phyloP scores from a whole-genome alignment of 305 asterid genomes.

The Solanum hybrid region DNA sequence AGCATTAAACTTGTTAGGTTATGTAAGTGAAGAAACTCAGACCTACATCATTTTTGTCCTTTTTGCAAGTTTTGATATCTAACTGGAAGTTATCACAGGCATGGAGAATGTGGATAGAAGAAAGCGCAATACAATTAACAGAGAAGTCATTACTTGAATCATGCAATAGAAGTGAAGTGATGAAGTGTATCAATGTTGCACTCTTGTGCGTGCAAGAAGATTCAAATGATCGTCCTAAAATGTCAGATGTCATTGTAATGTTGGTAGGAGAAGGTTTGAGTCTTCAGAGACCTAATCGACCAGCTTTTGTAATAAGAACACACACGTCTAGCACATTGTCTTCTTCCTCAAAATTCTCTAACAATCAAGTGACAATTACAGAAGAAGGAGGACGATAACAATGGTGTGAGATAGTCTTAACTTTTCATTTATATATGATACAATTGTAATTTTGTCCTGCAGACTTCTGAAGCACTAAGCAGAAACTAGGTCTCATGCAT shows the following conservation, averaged over 20 bases:
- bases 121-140: background rate
- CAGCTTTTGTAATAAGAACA: background rate
- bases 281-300: background rate
- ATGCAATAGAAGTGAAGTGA: background rate
- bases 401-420: background rate
- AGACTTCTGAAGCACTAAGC: background rate
- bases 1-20: too few relatives aligned
- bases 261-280: background rate
- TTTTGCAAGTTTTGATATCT: too few relatives aligned
- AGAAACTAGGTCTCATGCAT: background rate
- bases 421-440: background rate
- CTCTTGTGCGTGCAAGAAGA: conserved; percentile 19
- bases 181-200: conserved; percentile 12
- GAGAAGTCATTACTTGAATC: background rate
- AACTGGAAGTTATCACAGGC: background rate
- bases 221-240: background rate
- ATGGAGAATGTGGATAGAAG: background rate
- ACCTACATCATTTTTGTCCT: too few relatives aligned
- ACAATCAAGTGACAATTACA: background rate
- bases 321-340: background rate
- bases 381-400: background rate
- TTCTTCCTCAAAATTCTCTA: background rate
- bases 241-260: background rate
- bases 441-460: background rate
- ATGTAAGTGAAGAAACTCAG: too few relatives aligned